Evolutionary conservation across 371 early-diverging fungal genomes (phyloP).

Genomic region (Mucor piriformis): DNA sequence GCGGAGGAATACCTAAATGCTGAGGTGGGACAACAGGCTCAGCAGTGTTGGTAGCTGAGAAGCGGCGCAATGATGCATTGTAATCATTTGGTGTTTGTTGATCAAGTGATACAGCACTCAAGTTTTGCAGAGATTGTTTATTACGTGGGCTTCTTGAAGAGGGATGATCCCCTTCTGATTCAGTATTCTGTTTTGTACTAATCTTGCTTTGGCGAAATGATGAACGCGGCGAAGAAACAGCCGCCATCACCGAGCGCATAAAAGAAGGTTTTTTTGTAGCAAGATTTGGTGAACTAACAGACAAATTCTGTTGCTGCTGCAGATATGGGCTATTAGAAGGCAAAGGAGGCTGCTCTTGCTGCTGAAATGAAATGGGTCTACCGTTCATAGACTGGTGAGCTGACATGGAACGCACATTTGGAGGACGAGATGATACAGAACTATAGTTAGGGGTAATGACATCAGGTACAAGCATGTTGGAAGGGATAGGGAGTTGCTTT

Average conservation of each 20-base stretch:
- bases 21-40: constrained; percentile 8
- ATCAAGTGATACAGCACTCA: constrained; percentile 13
- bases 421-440: background rate
- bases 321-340: background rate
- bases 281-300: background rate
- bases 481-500: constrained; percentile 15
- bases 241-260: constrained; percentile 18
- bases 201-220: constrained; percentile 7
- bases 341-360: background rate
- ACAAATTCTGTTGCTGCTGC: background rate
- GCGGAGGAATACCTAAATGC: constrained; percentile 7
- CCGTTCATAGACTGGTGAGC: constrained; percentile 4
- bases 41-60: background rate
- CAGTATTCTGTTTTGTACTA: background rate
- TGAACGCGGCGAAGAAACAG: background rate
- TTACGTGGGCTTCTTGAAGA: background rate
- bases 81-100: background rate
- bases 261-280: constrained; percentile 13
- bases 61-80: background rate
- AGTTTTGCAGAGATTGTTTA: background rate
- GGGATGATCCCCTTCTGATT: background rate
- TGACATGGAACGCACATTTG: constrained; percentile 1
- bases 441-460: constrained; percentile 4
- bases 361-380: constrained; percentile 1
- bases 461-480: constrained; percentile 10